phyloP scores from a whole-genome alignment of 2,329 filamentous ascomycete species.

The Penicillium verrucosum region DNA sequence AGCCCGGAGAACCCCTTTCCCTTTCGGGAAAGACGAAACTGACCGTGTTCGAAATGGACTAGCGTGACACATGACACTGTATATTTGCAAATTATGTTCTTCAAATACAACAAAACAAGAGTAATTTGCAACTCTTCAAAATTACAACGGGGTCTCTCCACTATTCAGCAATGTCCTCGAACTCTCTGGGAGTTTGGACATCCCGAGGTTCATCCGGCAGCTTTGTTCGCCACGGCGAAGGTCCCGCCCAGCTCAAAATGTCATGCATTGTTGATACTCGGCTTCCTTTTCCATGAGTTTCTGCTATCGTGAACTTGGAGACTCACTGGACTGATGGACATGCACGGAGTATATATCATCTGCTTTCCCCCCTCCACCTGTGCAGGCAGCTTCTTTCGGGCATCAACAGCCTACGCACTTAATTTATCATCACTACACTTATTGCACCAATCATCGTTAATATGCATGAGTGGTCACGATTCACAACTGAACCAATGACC shows the following conservation, averaged over 20 bases:
- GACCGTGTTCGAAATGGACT: constrained; percentile 3
- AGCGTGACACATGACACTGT: constrained; percentile 7
- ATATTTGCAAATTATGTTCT: background rate
- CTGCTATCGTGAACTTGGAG: background rate
- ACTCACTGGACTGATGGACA: background rate
- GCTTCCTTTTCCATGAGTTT: background rate
- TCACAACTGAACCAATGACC: constrained; percentile 19
- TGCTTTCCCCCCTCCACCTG: background rate
- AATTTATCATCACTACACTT: background rate
- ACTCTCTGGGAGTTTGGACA: background rate
- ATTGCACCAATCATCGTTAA: background rate
- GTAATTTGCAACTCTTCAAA: background rate
- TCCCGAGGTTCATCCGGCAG: background rate
- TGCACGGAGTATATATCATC: background rate
- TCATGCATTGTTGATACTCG: background rate
- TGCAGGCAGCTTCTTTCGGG: background rate
- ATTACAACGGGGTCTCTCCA: background rate
- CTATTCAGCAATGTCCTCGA: background rate
- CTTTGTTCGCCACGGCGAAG: constrained; percentile 4
- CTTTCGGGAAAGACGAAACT: constrained; percentile 12
- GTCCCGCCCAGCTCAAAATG: constrained; percentile 8
- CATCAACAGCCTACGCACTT: background rate
- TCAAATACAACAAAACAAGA: background rate
- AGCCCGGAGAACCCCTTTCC: constrained; percentile 15
- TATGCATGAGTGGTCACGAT: background rate